Evolutionary conservation across 345 rosid species (phyloP).

Genomic region (Nasturtium officinale): DNA sequence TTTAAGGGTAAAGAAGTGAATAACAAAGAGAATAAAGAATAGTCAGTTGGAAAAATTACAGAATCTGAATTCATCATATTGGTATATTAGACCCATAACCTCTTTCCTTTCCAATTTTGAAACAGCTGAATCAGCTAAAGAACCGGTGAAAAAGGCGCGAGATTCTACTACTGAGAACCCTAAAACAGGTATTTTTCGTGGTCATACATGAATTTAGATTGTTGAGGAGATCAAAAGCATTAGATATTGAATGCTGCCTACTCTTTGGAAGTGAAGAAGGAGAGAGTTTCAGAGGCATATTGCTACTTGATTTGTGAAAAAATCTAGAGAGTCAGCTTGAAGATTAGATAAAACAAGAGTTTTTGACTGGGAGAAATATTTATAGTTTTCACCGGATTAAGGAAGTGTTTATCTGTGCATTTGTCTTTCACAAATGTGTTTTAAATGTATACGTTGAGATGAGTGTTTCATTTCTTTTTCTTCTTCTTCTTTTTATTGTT

Average conservation of each 20-base stretch:
- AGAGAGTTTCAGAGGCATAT: neutral
- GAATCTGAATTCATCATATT: neutral
- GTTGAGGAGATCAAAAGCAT: neutral
- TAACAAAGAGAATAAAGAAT: neutral
- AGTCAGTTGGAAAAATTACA: neutral
- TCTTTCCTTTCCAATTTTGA: slow-evolving; percentile 13
- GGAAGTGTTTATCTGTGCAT: neutral
- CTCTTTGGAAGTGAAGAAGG: slow-evolving; percentile 14
- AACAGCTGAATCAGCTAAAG: slow-evolving; percentile 64
- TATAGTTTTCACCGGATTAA: neutral
- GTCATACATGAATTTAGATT: slow-evolving; percentile 10
- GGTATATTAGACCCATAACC: slow-evolving; percentile 9
- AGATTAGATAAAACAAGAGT: slow-evolving; percentile 29
- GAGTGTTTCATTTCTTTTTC: neutral
- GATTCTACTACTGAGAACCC: slow-evolving; percentile 30
- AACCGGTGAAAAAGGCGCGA: slow-evolving; percentile 54
- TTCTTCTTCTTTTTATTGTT: neutral
- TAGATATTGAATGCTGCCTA: neutral
- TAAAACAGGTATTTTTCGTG: slow-evolving; percentile 45
- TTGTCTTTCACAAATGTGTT: slow-evolving; percentile 4
- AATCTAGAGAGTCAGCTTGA: slow-evolving; percentile 4
- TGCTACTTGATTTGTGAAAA: neutral
- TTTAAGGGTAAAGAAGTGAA: slow-evolving; percentile 61
- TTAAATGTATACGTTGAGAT: neutral
- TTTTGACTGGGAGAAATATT: slow-evolving; percentile 26